Evolutionary conservation across 495 filamentous ascomycete species (phyloP).

Genomic region (Hypoxylon rickii): DNA sequence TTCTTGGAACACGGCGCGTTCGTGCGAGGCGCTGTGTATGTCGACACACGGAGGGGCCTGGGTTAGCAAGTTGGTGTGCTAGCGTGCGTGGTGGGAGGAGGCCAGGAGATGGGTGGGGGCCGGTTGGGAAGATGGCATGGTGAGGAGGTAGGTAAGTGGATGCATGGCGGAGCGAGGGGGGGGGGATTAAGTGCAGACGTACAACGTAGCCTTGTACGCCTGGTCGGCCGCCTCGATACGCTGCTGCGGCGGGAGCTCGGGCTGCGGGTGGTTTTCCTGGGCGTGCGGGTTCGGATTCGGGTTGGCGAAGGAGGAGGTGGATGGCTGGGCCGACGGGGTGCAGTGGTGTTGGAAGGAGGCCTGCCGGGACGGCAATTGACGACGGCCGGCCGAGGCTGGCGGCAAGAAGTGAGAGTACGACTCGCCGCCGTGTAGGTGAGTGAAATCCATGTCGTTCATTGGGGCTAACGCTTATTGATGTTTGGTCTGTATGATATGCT

Average conservation of each 20-base stretch:
- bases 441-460: constrained; percentile 16
- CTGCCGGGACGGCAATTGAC: constrained; percentile 8
- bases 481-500: neutral
- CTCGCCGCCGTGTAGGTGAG: neutral
- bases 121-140: neutral
- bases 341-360: constrained; percentile 4
- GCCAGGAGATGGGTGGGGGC: no score
- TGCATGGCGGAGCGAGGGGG: neutral
- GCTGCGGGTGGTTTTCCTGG: constrained; percentile 7
- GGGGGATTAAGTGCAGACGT: neutral
- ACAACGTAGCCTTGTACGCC: constrained; percentile 26
- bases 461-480: no score
- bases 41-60: neutral
- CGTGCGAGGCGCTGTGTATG: constrained; percentile 27
- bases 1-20: constrained; percentile 31
- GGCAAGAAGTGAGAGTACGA: constrained; percentile 8
- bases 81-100: no score
- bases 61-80: neutral
- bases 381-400: neutral
- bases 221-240: constrained; percentile 22
- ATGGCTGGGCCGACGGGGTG: neutral
- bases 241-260: constrained; percentile 6
- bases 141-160: neutral
- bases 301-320: constrained; percentile 6
- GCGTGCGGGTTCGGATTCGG: neutral